Conservation (phyloP, 352 stramenopile species). For the Thalassiosira mediterranea region DNA sequence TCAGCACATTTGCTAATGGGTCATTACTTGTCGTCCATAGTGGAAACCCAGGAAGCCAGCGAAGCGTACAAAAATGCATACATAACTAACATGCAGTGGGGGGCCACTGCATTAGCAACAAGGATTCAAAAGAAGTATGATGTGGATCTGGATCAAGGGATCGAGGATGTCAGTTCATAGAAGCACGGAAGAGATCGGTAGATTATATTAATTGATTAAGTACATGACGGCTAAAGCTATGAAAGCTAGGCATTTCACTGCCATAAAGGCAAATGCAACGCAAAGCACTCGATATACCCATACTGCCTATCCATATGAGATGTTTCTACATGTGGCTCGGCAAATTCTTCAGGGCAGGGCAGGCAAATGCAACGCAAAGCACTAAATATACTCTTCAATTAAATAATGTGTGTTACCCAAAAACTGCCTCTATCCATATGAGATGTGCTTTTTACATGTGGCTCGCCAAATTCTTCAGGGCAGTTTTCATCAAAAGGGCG, state of each 20-base stretch:
- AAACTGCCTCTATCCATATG: not conserved
- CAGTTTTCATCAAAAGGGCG: conserved; percentile 52
- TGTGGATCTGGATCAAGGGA: no score
- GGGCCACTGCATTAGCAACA: conserved; percentile 8
- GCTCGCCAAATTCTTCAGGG: conserved; percentile 57
- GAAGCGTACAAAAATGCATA: conserved; percentile 5
- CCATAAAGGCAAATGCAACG: not conserved
- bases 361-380: no score
- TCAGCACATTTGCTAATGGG: conserved; percentile 15
- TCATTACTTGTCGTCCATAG: conserved; percentile 1
- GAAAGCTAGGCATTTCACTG: not conserved
- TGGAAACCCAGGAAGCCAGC: not conserved
- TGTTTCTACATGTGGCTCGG: no score
- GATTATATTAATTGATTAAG: not conserved
- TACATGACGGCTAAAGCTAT: no score
- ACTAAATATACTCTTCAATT: no score
- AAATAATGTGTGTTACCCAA: no score
- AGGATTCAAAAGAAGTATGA: no score
- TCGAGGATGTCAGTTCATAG: not conserved
- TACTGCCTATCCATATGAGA: no score
- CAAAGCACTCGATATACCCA: no score
- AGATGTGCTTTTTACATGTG: conserved; percentile 19
- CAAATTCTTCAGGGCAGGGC: no score
- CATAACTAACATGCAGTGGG: conserved; percentile 12
- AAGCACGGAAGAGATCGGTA: not conserved